phyloP scores from a whole-genome alignment of 2,329 filamentous ascomycete species.

The Chalara sp. region DNA sequence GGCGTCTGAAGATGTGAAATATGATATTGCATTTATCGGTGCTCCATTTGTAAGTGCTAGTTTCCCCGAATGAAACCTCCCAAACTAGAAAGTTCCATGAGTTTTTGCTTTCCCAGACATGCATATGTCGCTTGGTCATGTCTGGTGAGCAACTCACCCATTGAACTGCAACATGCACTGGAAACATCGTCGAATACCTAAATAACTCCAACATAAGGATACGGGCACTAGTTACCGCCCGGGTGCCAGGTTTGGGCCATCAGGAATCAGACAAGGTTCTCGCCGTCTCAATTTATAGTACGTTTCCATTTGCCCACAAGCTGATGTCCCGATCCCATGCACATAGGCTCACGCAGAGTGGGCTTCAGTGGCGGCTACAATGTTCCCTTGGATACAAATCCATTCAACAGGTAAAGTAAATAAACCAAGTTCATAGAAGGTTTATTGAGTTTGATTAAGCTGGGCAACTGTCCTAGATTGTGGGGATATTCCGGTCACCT shows the following conservation, averaged over 20 bases:
- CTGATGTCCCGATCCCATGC: constrained; percentile 15
- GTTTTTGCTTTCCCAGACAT: no score
- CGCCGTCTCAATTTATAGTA: constrained; percentile 83
- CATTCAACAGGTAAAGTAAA: constrained; percentile 53
- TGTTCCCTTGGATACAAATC: constrained; percentile 71
- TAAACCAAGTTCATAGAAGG: no score
- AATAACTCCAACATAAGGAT: constrained; percentile 70
- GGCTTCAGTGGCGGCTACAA: constrained; percentile 74
- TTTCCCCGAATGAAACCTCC: neutral
- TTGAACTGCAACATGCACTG: neutral
- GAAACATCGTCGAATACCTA: constrained; percentile 7
- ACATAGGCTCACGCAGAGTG: constrained; percentile 33
- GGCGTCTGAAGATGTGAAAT: constrained; percentile 60
- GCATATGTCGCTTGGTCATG: no score
- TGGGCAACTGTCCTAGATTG: constrained; percentile 79
- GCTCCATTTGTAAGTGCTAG: constrained; percentile 14
- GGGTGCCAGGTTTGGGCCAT: constrained; percentile 77
- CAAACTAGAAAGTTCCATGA: neutral
- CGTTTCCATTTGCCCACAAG: constrained; percentile 29
- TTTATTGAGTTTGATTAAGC: neutral
- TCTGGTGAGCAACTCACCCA: no score
- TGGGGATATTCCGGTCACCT: constrained; percentile 79
- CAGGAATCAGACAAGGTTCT: constrained; percentile 79
- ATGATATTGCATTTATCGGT: constrained; percentile 83
- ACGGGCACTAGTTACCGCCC: constrained; percentile 81